These are phyloP conservation scores for Begonia peltatifolia DNA, from an alignment of 306 rosid species.

Conservation along the genomic window DNA sequence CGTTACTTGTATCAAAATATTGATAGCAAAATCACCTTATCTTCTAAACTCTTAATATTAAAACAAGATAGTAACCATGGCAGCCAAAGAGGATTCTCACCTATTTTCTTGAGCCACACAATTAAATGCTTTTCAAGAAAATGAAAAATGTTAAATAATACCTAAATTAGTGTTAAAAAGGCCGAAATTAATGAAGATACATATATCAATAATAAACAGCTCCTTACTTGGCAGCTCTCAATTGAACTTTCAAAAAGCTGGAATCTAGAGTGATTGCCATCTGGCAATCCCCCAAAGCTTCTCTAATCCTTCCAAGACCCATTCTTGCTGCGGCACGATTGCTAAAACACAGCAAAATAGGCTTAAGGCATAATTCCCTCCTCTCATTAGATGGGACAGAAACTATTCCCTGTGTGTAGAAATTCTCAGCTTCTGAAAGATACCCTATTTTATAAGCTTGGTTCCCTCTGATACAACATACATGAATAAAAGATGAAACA, in stretches of 20 bases:
- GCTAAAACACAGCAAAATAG: conserved; percentile 77
- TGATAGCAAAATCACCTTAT: no score
- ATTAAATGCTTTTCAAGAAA: no score
- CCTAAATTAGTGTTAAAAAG: no score
- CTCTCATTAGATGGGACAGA: conserved; percentile 54
- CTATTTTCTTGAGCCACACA: no score
- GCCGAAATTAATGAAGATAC: no score
- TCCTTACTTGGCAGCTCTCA: conserved; percentile 76
- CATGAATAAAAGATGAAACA: conserved; percentile 4
- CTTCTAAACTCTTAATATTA: no score
- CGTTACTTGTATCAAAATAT: no score
- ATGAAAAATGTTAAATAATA: no score
- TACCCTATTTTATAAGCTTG: conserved; percentile 55
- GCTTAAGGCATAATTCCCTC: conserved; percentile 36
- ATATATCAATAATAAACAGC: no score
- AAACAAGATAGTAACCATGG: no score
- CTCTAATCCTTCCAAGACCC: conserved; percentile 65
- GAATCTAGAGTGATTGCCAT: conserved; percentile 62
- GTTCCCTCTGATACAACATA: conserved; percentile 52
- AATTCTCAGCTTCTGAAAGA: conserved; percentile 69
- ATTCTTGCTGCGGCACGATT: conserved; percentile 79
- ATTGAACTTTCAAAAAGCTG: conserved; percentile 55
- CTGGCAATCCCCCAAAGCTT: conserved; percentile 68
- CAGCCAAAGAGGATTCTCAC: no score
- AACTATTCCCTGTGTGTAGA: conserved; percentile 65